Evolutionary conservation across 805 yeast species (phyloP), one percentile per base, ranked within the genome.

Genomic region (Alloascoidea africana): DNA sequence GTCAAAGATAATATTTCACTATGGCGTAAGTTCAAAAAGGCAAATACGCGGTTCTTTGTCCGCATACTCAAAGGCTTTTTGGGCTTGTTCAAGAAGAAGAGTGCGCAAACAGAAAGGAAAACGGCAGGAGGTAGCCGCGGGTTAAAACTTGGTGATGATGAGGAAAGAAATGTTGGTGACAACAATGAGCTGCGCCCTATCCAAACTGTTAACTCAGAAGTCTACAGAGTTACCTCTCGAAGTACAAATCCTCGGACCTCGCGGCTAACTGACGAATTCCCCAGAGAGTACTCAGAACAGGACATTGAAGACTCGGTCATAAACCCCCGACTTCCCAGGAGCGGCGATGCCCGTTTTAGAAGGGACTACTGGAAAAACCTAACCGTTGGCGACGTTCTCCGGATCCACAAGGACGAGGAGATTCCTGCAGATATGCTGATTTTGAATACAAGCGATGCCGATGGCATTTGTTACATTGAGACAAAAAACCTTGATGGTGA

Each of bases 371-470:
- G 80, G 80, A 73, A 73, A 50, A 69, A 68, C 43, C 68, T 71
- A 33, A 64, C 62, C 41, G 79, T 73, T 18, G 81, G 81, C 35
- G 80, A 73, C 49, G 52, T 70, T 37, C 50, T 73, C 18, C 55
- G 76, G 40, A 62, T 73, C 15, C 62, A 70, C 41, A 69, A 68
- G 43, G 69, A 73, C 50, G 80, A 73, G 42, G 73, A 70, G 48
- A 60, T 73, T 16, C 81, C 81, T 3, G 80, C 76, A 27, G 81
- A 73, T 53, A 55, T 73, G 27, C 50, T 71, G 17, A 62, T 73
- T 17, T 53, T 73, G 16, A 61, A 76, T 4, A 68, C 79, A 0
- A 68, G 74, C 23, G 73, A 68, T 46, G 66, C 63, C 13, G 81
- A 74, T 43, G 63, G 60, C 44, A 60, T 66, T 41, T 66, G 66